Evolutionary conservation across 345 rosid species (phyloP), one percentile per base, ranked within the genome.

Genomic region (Microcos paniculata): DNA sequence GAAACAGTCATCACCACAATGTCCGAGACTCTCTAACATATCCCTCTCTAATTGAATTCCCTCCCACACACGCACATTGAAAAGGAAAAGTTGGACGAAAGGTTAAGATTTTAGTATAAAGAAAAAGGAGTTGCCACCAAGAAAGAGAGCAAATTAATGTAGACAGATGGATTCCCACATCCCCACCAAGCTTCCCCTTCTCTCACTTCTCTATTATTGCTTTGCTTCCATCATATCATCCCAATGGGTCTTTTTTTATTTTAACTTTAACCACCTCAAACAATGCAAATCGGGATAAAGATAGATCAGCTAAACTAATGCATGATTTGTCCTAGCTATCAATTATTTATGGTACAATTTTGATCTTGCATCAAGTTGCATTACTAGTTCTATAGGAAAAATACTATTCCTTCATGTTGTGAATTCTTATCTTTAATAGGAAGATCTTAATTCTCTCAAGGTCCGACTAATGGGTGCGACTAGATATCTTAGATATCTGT

Each of bases 81-180:
- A 73, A 49, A 58, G 28, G 8, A 49, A 72, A 66, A 49, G 61
- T 10, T 8, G 30, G 31, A 8, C 52, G 16, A 16, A 21, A 33
- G 53, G 45, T 23, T 1, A 0, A 70, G 19, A 43, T 26, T 23
- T 14, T 19, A 33, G 5, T 1, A 42, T 19, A 28, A 62, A 33
- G 19, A 19, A 55, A 40, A 30, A 70, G 53, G 48, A 19, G 28
- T 64, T 49, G 73, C 51, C 78, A 62, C 62, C 53, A 49, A 33
- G 48, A 73, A 82, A 82, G 66, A 70, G 13, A 61, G 58, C 70
- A 78, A 82, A 46, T 71, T 40, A 77, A 80, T 83, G 78, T 49
- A 35, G 71, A 79, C 74, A 77, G 45, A 75, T 75, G 80, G 72
- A 78, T 84, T 76, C 72, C 73, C 80, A 69, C 71, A 48, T 58